These are phyloP conservation scores for Kuraishia molischiana DNA, from an alignment of 805 yeast genomes.

Conservation along the genomic window DNA sequence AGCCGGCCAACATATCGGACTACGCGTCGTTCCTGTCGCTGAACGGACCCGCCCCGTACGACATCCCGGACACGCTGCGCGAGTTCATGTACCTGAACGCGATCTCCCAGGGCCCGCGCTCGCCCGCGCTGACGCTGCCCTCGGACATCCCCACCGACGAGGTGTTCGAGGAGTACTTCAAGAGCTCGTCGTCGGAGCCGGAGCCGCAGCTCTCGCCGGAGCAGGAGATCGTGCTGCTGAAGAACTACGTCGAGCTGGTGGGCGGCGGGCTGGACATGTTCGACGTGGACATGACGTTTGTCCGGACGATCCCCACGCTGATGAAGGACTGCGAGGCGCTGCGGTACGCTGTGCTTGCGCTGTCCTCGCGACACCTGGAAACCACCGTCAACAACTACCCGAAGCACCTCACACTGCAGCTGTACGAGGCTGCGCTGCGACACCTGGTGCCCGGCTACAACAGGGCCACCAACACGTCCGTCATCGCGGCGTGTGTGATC, in stretches of 20 bases:
- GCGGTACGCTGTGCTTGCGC: constrained; percentile 16
- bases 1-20: constrained; percentile 5
- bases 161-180: constrained; percentile 14
- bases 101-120: constrained; percentile 7
- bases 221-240: constrained; percentile 21
- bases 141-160: constrained; percentile 12
- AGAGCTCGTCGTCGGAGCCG: constrained; percentile 14
- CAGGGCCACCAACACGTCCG: constrained; percentile 8
- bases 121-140: constrained; percentile 6
- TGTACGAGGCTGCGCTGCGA: constrained; percentile 17
- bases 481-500: constrained; percentile 24
- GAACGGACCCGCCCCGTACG: constrained; percentile 9
- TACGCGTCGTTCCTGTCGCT: constrained; percentile 1
- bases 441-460: constrained; percentile 25
- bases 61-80: constrained; percentile 24
- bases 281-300: constrained; percentile 22
- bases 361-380: constrained; percentile 19
- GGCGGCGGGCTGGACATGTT: constrained; percentile 28
- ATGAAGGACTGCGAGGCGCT: constrained; percentile 23
- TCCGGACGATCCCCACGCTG: constrained; percentile 23
- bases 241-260: constrained; percentile 25
- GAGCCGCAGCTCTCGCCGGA: constrained; percentile 17
- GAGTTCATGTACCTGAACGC: constrained; percentile 30
- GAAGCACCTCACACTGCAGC: constrained; percentile 17
- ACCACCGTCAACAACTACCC: constrained; percentile 9